These are phyloP conservation scores for Melanopsichium pennsylvanicum DNA, from an alignment of 1,284 basidiomycete genomes.

Conservation along the genomic window DNA sequence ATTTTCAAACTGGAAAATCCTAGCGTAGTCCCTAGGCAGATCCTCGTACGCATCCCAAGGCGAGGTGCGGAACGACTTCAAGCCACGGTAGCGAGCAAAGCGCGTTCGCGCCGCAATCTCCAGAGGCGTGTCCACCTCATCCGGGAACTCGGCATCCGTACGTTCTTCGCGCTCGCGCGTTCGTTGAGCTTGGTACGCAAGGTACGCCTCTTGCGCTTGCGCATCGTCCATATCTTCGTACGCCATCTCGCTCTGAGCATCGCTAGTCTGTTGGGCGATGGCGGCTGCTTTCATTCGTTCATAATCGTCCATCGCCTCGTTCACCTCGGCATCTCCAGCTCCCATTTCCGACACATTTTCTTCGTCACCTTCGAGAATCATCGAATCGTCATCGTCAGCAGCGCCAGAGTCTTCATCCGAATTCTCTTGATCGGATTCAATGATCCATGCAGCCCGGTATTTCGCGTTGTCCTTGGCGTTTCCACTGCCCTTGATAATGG, in stretches of 20 bases:
- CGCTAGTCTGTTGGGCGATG: constrained; percentile 64
- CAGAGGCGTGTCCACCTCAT: constrained; percentile 95
- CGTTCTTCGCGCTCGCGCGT: constrained; percentile 78
- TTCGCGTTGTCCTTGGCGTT: constrained; percentile 64
- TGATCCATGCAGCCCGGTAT: constrained; percentile 63
- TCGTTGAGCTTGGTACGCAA: constrained; percentile 77
- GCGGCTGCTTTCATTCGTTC: constrained; percentile 77
- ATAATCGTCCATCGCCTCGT: constrained; percentile 81
- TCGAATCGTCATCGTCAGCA: constrained; percentile 82
- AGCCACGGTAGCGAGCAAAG: constrained; percentile 90
- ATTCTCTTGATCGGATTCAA: constrained; percentile 56
- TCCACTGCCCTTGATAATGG: constrained; percentile 55
- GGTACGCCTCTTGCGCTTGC: constrained; percentile 73
- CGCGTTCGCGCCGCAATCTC: constrained; percentile 84
- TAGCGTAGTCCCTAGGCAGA: constrained; percentile 88
- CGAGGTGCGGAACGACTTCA: constrained; percentile 90
- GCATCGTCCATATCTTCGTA: constrained; percentile 67
- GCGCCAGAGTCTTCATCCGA: constrained; percentile 73
- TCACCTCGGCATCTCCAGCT: constrained; percentile 73
- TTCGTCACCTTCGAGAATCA: constrained; percentile 72
- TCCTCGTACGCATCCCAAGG: constrained; percentile 99
- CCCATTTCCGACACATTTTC: constrained; percentile 83
- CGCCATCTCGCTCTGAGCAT: constrained; percentile 22
- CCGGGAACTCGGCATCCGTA: constrained; percentile 86
- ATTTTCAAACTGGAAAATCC: constrained; percentile 97